Conservation (phyloP, 2,329 filamentous ascomycete species). For the Clonostachys rhizophaga region DNA sequence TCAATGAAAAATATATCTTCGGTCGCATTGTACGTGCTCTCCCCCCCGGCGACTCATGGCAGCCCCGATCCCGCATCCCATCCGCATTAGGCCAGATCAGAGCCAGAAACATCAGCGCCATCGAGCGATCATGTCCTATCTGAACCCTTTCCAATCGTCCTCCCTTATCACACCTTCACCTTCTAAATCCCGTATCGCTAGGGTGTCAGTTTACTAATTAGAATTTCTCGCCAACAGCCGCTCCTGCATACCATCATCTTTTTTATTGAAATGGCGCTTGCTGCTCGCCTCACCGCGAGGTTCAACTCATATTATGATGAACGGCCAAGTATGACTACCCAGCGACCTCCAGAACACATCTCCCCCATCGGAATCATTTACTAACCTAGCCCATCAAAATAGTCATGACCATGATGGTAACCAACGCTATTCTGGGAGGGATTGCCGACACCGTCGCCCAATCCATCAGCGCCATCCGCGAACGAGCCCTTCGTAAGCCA, state of each 20-base stretch:
- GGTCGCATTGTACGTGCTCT: constrained; percentile 61
- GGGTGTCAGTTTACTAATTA: constrained; percentile 9
- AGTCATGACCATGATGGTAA: constrained; percentile 98
- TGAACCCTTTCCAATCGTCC: constrained; percentile 1
- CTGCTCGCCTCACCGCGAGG: constrained; percentile 75
- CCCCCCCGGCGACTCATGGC: neutral
- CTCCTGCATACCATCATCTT: constrained; percentile 81
- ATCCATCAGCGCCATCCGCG: constrained; percentile 77
- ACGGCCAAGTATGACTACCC: constrained; percentile 62
- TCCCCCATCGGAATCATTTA: neutral
- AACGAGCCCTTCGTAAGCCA: constrained; percentile 60
- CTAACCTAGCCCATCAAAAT: constrained; percentile 6
- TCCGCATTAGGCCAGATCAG: too few species aligned
- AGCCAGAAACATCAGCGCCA: too few species aligned
- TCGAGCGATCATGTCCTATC: neutral
- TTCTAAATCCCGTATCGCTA: constrained; percentile 7
- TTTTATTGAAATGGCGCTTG: constrained; percentile 81
- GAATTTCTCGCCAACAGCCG: constrained; percentile 52
- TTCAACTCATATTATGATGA: constrained; percentile 95
- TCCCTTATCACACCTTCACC: constrained; percentile 6
- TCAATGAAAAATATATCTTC: constrained; percentile 65
- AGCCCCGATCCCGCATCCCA: too few species aligned
- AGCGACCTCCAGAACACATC: neutral
- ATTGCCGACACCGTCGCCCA: constrained; percentile 96
- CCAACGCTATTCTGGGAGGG: constrained; percentile 91